These are phyloP conservation scores for Pythium apleroticum DNA, from an alignment of 352 stramenopile genomes.

Conservation along the genomic window DNA sequence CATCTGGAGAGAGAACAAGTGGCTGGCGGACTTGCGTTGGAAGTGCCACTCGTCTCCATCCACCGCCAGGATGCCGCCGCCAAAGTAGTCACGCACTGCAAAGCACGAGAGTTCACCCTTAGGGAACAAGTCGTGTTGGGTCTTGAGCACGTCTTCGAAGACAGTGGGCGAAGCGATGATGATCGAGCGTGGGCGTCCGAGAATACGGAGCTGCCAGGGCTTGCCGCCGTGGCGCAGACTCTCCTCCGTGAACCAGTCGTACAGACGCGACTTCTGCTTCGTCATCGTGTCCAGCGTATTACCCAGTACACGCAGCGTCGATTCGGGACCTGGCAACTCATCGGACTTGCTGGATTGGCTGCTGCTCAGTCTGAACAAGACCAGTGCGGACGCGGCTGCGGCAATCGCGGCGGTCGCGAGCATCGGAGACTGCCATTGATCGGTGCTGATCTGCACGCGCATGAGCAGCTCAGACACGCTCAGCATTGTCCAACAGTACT, in stretches of 20 bases:
- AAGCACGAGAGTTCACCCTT: conserved; percentile 39
- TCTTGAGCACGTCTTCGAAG: conserved; percentile 54
- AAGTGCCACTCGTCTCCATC: conserved; percentile 59
- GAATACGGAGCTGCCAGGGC: conserved; percentile 34
- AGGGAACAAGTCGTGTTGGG: conserved; percentile 44
- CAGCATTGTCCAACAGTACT: not conserved
- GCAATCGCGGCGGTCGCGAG: conserved; percentile 3
- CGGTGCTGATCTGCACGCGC: not conserved
- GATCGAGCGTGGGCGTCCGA: conserved; percentile 35
- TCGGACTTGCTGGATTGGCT: not conserved
- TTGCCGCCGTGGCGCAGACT: conserved; percentile 28
- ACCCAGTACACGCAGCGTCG: conserved; percentile 40
- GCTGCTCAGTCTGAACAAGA: not conserved
- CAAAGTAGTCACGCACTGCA: conserved; percentile 44
- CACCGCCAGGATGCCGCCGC: conserved; percentile 63
- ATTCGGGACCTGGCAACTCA: conserved; percentile 12
- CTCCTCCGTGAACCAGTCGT: conserved; percentile 55
- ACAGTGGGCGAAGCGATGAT: conserved; percentile 31
- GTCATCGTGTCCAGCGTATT: conserved; percentile 51
- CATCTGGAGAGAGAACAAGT: conserved; percentile 79
- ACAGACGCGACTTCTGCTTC: conserved; percentile 41
- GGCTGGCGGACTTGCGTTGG: conserved; percentile 77
- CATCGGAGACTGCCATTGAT: not conserved
- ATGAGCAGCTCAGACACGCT: not conserved
- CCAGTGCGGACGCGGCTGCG: not conserved